Evolutionary conservation across 2,329 filamentous ascomycete species (phyloP), one percentile per base, ranked within the genome.

Genomic region (Thelonectria olida): DNA sequence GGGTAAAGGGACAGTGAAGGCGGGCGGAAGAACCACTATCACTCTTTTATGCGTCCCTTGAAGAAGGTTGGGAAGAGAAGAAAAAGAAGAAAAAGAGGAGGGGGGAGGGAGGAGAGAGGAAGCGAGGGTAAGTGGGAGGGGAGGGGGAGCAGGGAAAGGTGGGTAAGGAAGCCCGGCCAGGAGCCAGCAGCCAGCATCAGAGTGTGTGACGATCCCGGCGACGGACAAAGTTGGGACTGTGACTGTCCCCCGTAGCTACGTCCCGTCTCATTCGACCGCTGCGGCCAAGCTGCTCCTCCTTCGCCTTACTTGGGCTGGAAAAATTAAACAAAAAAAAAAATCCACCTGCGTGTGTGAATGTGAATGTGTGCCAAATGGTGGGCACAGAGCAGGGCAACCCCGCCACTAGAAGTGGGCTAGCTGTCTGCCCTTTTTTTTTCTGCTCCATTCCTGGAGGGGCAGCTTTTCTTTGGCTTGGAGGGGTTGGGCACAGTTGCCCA

Each of bases 11-110:
- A 78, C 77, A 79, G 77, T 73, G 73, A 15, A 34, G 72, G 59
- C 59, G 54, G 49, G 53, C 31, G 57, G 52, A 66, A 64, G 69
- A 69, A 73, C 74, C 71, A 78, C 77, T 78, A 77, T 70, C 76
- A 73, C 75, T 78, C 75, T 76, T 72, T 73, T 72, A 75, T 73
- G 73, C 74, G 75, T 77, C 75, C 70, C 76, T 77, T 72, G 72
- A 68, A 64, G 61, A 57, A 65, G 64, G 54, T 58, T 54, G 50
- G 49, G 53, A 66, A 52, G 62, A 63, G 55, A 62, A 51, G 58
- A 61, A 63, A 67, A 58, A 53, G 59, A 64, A 64, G 56, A 62
- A 65, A 65, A 64, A 65, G 64, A 67, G 67, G 65, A 64, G 66
- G 61, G 64, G 56, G 67, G 65, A 63, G 63, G 63, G 67, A 65